These are phyloP conservation scores for Buddleja alternifolia DNA, from an alignment of 257 asterid genomes.

Conservation along the genomic window DNA sequence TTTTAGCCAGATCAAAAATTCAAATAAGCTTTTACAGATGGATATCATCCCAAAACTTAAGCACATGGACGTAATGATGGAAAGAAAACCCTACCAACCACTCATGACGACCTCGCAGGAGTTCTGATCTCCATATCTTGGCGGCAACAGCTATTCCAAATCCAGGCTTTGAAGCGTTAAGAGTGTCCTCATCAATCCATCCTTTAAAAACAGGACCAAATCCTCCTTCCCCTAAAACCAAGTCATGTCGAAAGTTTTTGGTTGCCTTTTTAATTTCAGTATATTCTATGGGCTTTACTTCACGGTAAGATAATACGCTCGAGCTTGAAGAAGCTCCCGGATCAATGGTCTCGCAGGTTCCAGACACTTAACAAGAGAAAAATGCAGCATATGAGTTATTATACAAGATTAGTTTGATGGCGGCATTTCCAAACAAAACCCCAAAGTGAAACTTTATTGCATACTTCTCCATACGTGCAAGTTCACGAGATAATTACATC, in stretches of 20 bases:
- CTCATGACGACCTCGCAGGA: neutral
- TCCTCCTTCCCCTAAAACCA: neutral
- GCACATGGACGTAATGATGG: neutral
- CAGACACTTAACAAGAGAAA: slow-evolving; percentile 2
- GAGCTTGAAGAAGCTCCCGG: neutral
- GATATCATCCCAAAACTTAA: no score
- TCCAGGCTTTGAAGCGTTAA: slow-evolving; percentile 22
- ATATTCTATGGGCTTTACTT: neutral
- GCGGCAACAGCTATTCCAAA: slow-evolving; percentile 25
- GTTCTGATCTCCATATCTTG: neutral
- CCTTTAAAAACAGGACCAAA: neutral
- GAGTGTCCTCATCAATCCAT: slow-evolving; percentile 25
- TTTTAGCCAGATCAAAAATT: no score
- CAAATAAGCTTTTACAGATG: no score
- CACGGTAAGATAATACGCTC: neutral
- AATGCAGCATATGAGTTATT: neutral
- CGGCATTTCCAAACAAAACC: no score
- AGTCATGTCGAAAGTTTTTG: neutral
- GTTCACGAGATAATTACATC: no score
- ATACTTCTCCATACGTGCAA: no score
- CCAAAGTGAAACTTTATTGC: no score
- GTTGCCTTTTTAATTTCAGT: slow-evolving; percentile 26
- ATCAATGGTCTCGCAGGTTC: neutral
- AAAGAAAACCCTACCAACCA: slow-evolving; percentile 7
- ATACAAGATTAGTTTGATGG: no score